These are phyloP conservation scores for Aspergillus alliaceus DNA, from an alignment of 2,329 filamentous ascomycete species.

Conservation along the genomic window DNA sequence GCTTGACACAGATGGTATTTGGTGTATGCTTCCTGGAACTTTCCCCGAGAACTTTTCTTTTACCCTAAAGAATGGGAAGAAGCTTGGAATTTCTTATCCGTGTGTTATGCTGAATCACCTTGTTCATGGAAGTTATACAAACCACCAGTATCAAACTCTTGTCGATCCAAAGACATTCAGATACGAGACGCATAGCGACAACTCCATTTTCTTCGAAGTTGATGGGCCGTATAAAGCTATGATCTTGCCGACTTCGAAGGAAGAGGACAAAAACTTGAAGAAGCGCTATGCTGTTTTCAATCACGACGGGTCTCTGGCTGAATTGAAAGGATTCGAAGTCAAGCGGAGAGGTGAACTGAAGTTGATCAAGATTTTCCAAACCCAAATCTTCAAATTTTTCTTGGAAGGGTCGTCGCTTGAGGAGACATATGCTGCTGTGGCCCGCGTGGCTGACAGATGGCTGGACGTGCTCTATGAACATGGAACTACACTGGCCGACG, in stretches of 20 bases:
- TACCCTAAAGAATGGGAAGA: slow-evolving; percentile 93
- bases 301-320: slow-evolving; percentile 90
- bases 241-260: slow-evolving; percentile 95
- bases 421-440: slow-evolving; percentile 88
- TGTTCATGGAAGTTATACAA: slow-evolving; percentile 92
- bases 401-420: slow-evolving; percentile 82
- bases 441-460: slow-evolving; percentile 94
- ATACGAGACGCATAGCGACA: slow-evolving; percentile 97
- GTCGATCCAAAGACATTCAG: slow-evolving; percentile 75
- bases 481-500: slow-evolving; percentile 86
- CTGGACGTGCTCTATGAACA: slow-evolving; percentile 89
- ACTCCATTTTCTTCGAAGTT: slow-evolving; percentile 99
- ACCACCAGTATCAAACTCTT: slow-evolving; percentile 94
- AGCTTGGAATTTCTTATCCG: slow-evolving; percentile 92
- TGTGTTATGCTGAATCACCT: slow-evolving; percentile 99
- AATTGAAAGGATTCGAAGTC: slow-evolving; percentile 95
- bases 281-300: slow-evolving; percentile 99
- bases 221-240: slow-evolving; percentile 97
- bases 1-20: slow-evolving; percentile 97
- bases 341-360: slow-evolving; percentile 97
- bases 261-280: slow-evolving; percentile 99
- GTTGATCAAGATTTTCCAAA: slow-evolving; percentile 99
- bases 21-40: slow-evolving; percentile 95
- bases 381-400: slow-evolving; percentile 99
- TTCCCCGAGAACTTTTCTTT: slow-evolving; percentile 97